Evolutionary conservation across 441 rosid genomes (phyloP).

Genomic region (Pelargonium cotyledonis): DNA sequence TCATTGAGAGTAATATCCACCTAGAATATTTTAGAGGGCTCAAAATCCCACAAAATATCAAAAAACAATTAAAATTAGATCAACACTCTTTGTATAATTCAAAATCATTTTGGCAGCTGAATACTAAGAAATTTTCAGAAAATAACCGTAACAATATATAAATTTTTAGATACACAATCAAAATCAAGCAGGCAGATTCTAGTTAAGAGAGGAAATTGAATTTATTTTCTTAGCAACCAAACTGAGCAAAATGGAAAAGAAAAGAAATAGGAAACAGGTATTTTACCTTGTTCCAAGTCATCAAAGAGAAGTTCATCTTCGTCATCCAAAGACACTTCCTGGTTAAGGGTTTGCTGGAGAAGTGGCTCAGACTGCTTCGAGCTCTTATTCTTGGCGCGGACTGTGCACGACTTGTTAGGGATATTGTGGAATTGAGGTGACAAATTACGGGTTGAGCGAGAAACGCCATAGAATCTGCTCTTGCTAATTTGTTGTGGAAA

Average conservation of each 20-base stretch:
- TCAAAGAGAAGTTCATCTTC: constrained; percentile 41
- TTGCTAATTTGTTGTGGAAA: not conserved
- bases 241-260: no score
- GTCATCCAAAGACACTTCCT: constrained; percentile 37
- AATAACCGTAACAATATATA: no score
- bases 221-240: no score
- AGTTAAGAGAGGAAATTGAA: not conserved
- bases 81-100: not conserved
- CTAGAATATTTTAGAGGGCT: no score
- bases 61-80: not conserved
- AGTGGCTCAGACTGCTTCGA: constrained; percentile 31
- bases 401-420: not conserved
- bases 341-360: constrained; percentile 34
- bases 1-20: not conserved
- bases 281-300: constrained; percentile 48
- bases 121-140: no score
- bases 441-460: not conserved
- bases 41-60: not conserved
- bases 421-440: not conserved
- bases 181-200: no score
- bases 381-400: constrained; percentile 45
- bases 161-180: no score
- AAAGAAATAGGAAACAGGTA: constrained; percentile 7
- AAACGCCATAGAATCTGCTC: no score
- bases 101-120: no score